Evolutionary conservation across 169 alveolate species (phyloP).

Genomic region (Cyclospora cayetanensis): DNA sequence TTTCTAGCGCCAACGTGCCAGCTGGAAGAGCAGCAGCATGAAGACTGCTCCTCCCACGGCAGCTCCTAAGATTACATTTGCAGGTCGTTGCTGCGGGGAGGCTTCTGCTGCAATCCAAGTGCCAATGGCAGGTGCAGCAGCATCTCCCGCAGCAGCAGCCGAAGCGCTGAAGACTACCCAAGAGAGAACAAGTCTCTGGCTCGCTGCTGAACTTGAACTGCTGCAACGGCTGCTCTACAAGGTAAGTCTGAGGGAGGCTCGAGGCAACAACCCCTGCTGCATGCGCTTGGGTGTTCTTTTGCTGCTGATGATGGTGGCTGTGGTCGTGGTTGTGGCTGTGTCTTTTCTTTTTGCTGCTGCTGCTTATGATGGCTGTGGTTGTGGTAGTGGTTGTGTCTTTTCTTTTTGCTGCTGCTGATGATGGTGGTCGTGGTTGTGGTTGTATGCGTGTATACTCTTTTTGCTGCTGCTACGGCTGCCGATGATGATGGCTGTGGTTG

Average conservation of each 20-base stretch:
- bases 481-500: neutral
- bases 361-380: neutral
- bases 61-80: neutral
- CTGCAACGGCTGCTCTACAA: constrained; percentile 3
- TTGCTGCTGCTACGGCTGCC: neutral
- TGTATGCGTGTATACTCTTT: neutral
- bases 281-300: neutral
- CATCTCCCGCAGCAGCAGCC: neutral
- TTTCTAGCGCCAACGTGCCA: neutral
- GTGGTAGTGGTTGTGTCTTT: neutral
- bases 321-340: neutral
- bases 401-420: neutral
- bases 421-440: neutral
- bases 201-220: neutral
- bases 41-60: neutral
- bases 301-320: neutral
- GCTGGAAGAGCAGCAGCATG: neutral
- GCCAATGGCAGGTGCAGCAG: neutral
- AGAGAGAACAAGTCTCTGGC: neutral
- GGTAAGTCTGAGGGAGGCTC: neutral
- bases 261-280: neutral
- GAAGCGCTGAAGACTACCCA: neutral
- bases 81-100: neutral
- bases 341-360: neutral
- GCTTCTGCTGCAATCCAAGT: neutral